Conservation (phyloP, 768 basidiomycete species). For the Podaxis sp. region DNA sequence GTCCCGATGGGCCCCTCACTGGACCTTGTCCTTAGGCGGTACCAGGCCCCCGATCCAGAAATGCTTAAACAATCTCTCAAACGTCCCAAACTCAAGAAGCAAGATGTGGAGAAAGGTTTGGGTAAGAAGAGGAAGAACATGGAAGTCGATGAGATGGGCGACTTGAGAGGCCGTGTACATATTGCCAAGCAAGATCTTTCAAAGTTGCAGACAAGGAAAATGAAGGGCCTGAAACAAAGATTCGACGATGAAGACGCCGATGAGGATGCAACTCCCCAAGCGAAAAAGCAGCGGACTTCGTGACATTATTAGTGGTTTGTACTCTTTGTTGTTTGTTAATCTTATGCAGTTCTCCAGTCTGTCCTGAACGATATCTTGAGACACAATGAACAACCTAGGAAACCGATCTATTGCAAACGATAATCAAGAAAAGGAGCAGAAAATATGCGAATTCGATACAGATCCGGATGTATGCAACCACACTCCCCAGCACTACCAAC, state of each 20-base stretch:
- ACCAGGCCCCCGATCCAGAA: conserved; percentile 75
- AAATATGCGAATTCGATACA: too few species aligned
- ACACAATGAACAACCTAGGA: not conserved
- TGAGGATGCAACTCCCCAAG: not conserved
- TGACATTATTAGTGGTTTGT: conserved; percentile 7
- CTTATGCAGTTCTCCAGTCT: not conserved
- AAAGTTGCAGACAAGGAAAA: conserved; percentile 89
- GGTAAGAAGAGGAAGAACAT: conserved; percentile 95
- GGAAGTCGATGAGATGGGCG: conserved; percentile 98
- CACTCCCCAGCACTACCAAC: too few species aligned
- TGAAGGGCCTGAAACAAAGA: conserved; percentile 74
- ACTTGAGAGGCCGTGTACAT: conserved; percentile 88
- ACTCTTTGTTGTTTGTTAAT: not conserved
- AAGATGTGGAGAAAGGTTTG: conserved; percentile 79
- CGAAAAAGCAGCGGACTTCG: conserved; percentile 14
- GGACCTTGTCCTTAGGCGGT: conserved; percentile 77
- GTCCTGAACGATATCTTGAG: not conserved
- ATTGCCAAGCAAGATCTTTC: conserved; percentile 85
- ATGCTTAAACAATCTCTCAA: conserved; percentile 79
- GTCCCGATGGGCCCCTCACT: conserved; percentile 90
- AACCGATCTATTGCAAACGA: not conserved
- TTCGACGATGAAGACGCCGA: conserved; percentile 17
- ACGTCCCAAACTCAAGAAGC: conserved; percentile 86
- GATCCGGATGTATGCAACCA: too few species aligned
- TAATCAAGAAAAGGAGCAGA: not conserved